A percentile compares a stretch with the other conserved stretches of the same genome.
phyloP scores from a whole-genome alignment of 352 stramenopile species.

The Albugo laibachii region DNA sequence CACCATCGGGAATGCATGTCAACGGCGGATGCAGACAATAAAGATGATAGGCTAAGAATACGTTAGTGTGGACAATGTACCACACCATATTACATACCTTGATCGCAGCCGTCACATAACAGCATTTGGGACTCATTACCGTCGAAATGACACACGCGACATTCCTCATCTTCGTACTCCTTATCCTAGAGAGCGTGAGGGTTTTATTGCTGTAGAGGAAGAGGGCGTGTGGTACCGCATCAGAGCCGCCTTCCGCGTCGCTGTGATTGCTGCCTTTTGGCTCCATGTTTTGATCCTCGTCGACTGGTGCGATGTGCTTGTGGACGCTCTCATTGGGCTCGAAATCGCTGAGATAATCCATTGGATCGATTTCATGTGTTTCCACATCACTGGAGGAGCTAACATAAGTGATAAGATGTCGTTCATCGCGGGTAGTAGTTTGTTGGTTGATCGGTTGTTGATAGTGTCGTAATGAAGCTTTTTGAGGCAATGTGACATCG shows the following conservation, averaged over 20 bases:
- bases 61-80: too few species aligned
- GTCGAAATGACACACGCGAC: slow-evolving; percentile 19
- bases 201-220: too few species aligned
- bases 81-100: slow-evolving; percentile 6
- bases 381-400: slow-evolving; percentile 21
- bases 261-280: slow-evolving; percentile 2
- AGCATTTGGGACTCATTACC: slow-evolving; percentile 22
- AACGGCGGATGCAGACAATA: slow-evolving; percentile 36
- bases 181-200: too few species aligned
- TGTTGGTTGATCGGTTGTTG: too few species aligned
- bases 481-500: too few species aligned
- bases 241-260: slow-evolving; percentile 6
- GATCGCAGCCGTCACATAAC: slow-evolving; percentile 32
- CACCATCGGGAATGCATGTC: slow-evolving; percentile 15
- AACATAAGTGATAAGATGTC: not conserved
- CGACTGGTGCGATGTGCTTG: not conserved
- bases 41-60: slow-evolving; percentile 23
- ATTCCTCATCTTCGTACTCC: slow-evolving; percentile 2
- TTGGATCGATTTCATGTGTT: slow-evolving; percentile 27
- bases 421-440: too few species aligned
- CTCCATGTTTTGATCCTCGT: slow-evolving; percentile 1
- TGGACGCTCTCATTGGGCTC: slow-evolving; percentile 9
- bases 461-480: too few species aligned
- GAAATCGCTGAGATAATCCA: slow-evolving; percentile 43
- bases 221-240: slow-evolving; percentile 2